Evolutionary conservation across 1,139 yeast species (phyloP).

Genomic region (Arxiozyma bovina): DNA sequence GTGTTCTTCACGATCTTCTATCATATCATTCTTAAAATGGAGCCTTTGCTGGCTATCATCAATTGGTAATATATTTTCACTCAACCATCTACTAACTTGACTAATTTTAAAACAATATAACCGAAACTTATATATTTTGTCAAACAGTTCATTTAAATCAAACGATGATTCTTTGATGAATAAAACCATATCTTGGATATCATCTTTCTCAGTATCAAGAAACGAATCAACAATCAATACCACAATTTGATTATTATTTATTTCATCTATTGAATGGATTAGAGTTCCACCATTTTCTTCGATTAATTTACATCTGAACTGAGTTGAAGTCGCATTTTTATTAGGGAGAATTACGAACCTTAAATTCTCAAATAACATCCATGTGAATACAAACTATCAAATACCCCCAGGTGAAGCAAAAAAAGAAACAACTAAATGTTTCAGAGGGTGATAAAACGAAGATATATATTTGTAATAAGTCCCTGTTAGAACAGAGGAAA

Average conservation of each 20-base stretch:
- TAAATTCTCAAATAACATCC: slow-evolving; percentile 12
- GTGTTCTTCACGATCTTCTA: background rate
- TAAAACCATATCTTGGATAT: slow-evolving; percentile 5
- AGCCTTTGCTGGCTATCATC: background rate
- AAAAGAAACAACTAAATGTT: no score
- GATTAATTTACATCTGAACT: slow-evolving; percentile 14
- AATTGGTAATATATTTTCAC: background rate
- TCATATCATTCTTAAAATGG: background rate
- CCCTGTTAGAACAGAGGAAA: background rate
- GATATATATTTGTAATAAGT: background rate
- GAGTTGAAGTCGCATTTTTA: slow-evolving; percentile 10
- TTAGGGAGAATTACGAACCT: slow-evolving; percentile 24
- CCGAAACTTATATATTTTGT: slow-evolving; percentile 7
- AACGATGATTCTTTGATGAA: slow-evolving; percentile 16
- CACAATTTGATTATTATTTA: slow-evolving; percentile 10
- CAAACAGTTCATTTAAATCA: slow-evolving; percentile 12
- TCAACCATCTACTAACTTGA: background rate
- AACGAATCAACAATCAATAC: slow-evolving; percentile 21
- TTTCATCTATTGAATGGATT: slow-evolving; percentile 8
- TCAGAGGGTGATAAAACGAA: background rate
- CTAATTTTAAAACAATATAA: slow-evolving; percentile 8
- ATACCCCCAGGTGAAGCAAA: background rate
- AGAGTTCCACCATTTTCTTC: slow-evolving; percentile 33
- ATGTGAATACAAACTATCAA: background rate
- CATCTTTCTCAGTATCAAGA: slow-evolving; percentile 10